These are phyloP conservation scores for Penicillium riverlandense DNA, from an alignment of 495 filamentous ascomycete genomes.

Conservation along the genomic window DNA sequence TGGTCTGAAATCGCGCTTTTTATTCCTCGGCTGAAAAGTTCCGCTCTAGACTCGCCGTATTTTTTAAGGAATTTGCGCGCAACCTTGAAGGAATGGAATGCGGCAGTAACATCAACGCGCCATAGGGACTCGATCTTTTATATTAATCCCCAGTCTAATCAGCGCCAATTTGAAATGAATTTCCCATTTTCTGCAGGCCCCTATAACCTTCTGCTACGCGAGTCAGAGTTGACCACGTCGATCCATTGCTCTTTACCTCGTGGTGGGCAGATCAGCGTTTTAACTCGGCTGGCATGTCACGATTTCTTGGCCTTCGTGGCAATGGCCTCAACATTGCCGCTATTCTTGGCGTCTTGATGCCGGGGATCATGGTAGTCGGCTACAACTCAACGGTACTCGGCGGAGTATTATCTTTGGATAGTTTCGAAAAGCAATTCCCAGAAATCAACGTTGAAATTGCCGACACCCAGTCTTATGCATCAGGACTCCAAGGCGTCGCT, in stretches of 20 bases:
- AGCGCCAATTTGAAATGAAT: too few relatives aligned
- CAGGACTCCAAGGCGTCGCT: constrained; percentile 25
- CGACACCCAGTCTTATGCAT: constrained; percentile 5
- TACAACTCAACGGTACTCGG: constrained; percentile 18
- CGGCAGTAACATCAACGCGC: too few relatives aligned
- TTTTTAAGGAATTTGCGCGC: too few relatives aligned
- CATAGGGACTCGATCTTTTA: too few relatives aligned
- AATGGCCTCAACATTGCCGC: constrained; percentile 16
- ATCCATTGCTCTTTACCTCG: constrained; percentile 7
- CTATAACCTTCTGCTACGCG: neutral
- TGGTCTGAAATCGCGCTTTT: too few relatives aligned
- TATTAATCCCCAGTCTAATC: too few relatives aligned
- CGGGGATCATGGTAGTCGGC: constrained; percentile 14
- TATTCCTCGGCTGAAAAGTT: too few relatives aligned
- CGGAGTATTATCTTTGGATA: constrained; percentile 11
- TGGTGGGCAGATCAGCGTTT: constrained; percentile 1
- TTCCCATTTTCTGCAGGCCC: too few relatives aligned
- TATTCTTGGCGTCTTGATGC: constrained; percentile 21
- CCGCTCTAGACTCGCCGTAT: too few relatives aligned
- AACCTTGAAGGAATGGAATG: too few relatives aligned
- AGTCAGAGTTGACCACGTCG: constrained; percentile 9
- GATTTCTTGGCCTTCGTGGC: constrained; percentile 21
- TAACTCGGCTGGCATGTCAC: constrained; percentile 4
- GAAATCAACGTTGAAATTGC: constrained; percentile 12
- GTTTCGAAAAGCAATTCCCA: constrained; percentile 14